phyloP scores from a whole-genome alignment of 257 asterid species.

The Verbena officinalis region DNA sequence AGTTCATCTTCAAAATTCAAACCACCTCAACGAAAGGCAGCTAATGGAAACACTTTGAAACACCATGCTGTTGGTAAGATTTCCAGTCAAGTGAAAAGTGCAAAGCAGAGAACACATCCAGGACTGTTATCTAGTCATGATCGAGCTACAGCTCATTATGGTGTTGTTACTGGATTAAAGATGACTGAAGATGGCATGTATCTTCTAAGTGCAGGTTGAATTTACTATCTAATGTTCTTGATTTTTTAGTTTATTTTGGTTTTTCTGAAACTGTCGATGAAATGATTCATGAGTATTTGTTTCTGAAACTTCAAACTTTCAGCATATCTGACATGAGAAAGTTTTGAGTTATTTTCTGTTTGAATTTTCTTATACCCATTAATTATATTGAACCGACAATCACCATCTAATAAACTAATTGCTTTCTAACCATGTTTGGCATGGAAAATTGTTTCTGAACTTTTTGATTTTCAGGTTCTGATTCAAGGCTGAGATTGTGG shows the following conservation, averaged over 20 bases:
- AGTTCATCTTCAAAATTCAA: conserved; percentile 56
- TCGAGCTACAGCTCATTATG: conserved; percentile 97
- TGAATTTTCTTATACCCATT: background rate
- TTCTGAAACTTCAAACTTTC: conserved; percentile 2
- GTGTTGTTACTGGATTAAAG: conserved; percentile 85
- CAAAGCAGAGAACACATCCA: conserved; percentile 90
- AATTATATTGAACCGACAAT: background rate
- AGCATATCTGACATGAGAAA: conserved; percentile 7
- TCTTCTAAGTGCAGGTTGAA: conserved; percentile 93
- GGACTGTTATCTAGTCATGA: conserved; percentile 90
- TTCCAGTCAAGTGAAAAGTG: conserved; percentile 57
- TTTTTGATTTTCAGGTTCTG: conserved; percentile 76
- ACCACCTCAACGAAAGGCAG: conserved; percentile 59
- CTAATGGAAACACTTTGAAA: conserved; percentile 54
- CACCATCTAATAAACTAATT: conserved; percentile 1
- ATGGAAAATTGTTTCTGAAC: conserved; percentile 18
- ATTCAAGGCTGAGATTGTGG: conserved; percentile 96
- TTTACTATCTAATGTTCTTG: conserved; percentile 26
- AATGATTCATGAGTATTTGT: background rate
- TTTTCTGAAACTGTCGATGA: conserved; percentile 8
- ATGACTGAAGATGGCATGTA: conserved; percentile 91
- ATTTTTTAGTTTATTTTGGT: conserved; percentile 3
- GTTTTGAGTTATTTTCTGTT: conserved; percentile 10
- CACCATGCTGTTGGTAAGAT: conserved; percentile 48
- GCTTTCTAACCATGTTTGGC: conserved; percentile 3